Conservation (phyloP, 345 rosid genomes). For the Brassica cretica region DNA sequence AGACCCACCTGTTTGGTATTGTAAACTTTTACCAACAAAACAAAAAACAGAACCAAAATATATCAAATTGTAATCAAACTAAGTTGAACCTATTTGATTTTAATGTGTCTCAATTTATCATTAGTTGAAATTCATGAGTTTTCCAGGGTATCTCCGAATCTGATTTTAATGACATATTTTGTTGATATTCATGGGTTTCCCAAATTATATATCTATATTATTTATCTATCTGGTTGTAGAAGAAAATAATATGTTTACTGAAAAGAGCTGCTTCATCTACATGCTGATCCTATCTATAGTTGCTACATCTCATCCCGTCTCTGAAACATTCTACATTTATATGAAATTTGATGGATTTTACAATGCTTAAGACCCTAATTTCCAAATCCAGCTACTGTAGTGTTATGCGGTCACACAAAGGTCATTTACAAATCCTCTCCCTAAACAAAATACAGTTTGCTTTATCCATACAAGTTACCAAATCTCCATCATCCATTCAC, state of each 20-base stretch:
- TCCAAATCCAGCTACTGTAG: conserved; percentile 29
- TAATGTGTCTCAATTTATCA: no score
- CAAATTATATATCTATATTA: neutral
- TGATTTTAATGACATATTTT: no score
- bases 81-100: no score
- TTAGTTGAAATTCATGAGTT: no score
- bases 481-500: conserved; percentile 26
- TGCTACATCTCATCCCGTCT: conserved; percentile 1
- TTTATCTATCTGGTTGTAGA: neutral
- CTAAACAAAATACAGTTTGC: conserved; percentile 34
- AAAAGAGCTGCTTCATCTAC: neutral
- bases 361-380: conserved; percentile 36
- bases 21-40: no score
- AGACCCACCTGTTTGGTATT: no score
- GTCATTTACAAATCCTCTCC: conserved; percentile 24
- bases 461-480: conserved; percentile 21
- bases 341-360: conserved; percentile 32
- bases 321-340: conserved; percentile 38
- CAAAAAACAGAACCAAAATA: no score
- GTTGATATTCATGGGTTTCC: no score
- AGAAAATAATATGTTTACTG: neutral
- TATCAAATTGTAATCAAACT: no score
- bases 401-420: conserved; percentile 32
- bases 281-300: neutral
- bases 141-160: no score